phyloP scores from a whole-genome alignment of 2,329 filamentous ascomycete species.

The Balansia obtecta region DNA sequence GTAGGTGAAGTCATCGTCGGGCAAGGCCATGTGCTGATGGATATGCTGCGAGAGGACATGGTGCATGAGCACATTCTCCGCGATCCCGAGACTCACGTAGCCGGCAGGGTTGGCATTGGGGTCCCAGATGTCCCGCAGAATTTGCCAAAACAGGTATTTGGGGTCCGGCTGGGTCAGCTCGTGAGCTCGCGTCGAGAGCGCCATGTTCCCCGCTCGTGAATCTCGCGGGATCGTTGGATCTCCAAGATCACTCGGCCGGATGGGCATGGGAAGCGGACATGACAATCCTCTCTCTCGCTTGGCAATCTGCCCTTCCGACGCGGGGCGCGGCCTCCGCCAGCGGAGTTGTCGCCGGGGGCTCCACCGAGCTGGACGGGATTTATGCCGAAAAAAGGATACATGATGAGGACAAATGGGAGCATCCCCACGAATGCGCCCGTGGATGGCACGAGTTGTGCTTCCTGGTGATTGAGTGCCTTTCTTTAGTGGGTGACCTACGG shows the following conservation, averaged over 20 bases:
- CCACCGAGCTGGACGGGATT: too few species aligned
- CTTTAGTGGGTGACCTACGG: too few species aligned
- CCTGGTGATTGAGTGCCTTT: too few species aligned
- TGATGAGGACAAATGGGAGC: too few species aligned
- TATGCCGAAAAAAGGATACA: too few species aligned
- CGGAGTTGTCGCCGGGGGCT: too few species aligned
- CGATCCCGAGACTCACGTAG: constrained; percentile 37
- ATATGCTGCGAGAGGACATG: constrained; percentile 27
- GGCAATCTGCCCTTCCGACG: too few species aligned
- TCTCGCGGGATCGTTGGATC: background rate
- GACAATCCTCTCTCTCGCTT: too few species aligned
- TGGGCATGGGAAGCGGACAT: too few species aligned
- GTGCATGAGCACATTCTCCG: constrained; percentile 42
- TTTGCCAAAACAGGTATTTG: constrained; percentile 24
- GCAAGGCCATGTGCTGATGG: constrained; percentile 23
- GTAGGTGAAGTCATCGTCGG: constrained; percentile 24
- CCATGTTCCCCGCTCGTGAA: constrained; percentile 3
- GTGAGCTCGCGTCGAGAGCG: constrained; percentile 16
- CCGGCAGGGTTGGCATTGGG: constrained; percentile 27
- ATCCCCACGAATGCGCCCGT: too few species aligned
- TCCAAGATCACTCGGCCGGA: background rate
- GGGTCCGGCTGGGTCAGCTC: constrained; percentile 14
- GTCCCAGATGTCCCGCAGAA: constrained; percentile 32
- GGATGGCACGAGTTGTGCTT: too few species aligned
- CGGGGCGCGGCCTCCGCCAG: too few species aligned